Base-by-base conservation (phyloP, 768 basidiomycete genomes). In the Boletus rubescentipes region DNA sequence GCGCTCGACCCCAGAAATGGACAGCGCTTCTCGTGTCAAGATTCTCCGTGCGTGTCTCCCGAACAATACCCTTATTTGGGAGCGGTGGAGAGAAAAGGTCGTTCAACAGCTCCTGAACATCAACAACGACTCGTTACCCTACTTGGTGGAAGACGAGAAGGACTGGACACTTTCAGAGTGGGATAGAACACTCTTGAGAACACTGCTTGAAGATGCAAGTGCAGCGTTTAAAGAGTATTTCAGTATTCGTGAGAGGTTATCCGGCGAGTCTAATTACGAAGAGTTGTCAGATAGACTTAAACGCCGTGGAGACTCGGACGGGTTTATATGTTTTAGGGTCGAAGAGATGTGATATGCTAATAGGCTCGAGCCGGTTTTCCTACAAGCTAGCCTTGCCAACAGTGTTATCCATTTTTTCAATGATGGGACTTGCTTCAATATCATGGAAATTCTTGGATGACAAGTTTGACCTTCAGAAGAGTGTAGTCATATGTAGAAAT, bases 1-100 rank as follows among this genome's bases (percentile, higher is more conserved):
- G 20, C 5, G 9, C 16, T 16, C 43, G 16, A 23, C 46, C 0
- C 20, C 4, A 2, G 15, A 53, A 9, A 20, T 36, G 2, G 49
- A 53, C 6, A 10, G 37, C 16, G 9, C 12, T 0, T 30, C 5
- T 31, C 65, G 57, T 10, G 16, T 1, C 20, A 49, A 20, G 35
- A 51, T 69, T 9, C 57, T 68, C 18, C 30, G 31, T 0, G 41
- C 47, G 18, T 64, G 62, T 41, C 2, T 67, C 4, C 20, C 55
- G n/a, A 69, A 69, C 21, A 51, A 64, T 7, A 70, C 67, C 12
- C 4, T 2, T 11, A 58, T 64, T n/a, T 70, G 67, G 64, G 31
- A 6, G 31, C 42, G 32, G 23, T 71, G 67, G 67, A 51, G 9
- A 16, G 30, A 41, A 0, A 71, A 61, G 53, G 64, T 70, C 8